phyloP scores from a whole-genome alignment of 192 early-diverging fungal species.

The Ambispora gerdemannii region DNA sequence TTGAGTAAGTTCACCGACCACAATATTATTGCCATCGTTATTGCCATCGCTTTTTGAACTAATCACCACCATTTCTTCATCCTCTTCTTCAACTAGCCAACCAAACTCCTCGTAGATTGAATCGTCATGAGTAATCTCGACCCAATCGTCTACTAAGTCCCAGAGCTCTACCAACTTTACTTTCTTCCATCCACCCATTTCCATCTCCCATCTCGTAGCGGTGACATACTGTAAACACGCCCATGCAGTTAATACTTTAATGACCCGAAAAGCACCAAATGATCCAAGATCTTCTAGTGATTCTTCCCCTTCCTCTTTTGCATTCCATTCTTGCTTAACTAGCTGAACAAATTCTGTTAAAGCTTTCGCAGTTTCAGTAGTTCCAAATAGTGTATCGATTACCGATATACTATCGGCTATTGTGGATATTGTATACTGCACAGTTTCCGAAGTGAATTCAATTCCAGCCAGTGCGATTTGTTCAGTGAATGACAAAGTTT shows the following conservation, averaged over 20 bases:
- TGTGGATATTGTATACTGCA: conserved; percentile 33
- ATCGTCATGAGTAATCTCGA: conserved; percentile 3
- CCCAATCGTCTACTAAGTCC: conserved; percentile 24
- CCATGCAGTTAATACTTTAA: conserved; percentile 47
- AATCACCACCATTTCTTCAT: conserved; percentile 31
- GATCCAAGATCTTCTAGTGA: conserved; percentile 9
- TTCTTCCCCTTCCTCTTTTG: conserved; percentile 24
- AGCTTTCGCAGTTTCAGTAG: conserved; percentile 89
- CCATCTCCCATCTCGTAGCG: conserved; percentile 33
- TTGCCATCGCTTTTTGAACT: not conserved
- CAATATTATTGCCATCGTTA: conserved; percentile 10
- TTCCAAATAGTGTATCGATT: conserved; percentile 89
- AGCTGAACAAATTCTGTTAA: conserved; percentile 77
- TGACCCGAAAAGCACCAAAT: conserved; percentile 38
- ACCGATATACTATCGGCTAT: conserved; percentile 38
- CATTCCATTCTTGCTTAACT: conserved; percentile 52
- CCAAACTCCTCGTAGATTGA: conserved; percentile 21
- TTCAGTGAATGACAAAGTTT: conserved; percentile 16
- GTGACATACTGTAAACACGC: conserved; percentile 45
- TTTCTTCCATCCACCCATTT: conserved; percentile 13
- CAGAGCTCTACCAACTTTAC: conserved; percentile 21
- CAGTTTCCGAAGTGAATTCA: conserved; percentile 20
- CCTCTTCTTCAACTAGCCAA: conserved; percentile 21
- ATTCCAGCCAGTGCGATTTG: conserved; percentile 24
- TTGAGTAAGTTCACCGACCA: conserved; percentile 25